A percentile compares a stretch with the other conserved stretches of the same genome.
Evolutionary conservation across 352 stramenopile species (phyloP).

Genomic region (Pythium angustatum): DNA sequence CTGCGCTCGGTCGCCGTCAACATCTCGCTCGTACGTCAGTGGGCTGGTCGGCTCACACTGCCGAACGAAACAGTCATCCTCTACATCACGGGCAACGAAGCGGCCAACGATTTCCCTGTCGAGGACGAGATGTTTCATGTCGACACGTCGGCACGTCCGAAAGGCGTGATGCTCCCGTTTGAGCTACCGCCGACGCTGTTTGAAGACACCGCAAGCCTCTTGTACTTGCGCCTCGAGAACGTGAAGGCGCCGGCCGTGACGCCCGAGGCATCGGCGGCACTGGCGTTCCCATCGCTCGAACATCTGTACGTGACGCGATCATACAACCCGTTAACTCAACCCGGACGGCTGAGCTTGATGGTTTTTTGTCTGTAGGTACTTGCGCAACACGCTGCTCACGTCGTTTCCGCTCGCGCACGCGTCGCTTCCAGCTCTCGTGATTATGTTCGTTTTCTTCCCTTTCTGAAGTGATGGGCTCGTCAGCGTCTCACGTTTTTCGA

Average conservation of each 20-base stretch:
- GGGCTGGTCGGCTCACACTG: not conserved
- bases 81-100: constrained; percentile 21
- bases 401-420: constrained; percentile 13
- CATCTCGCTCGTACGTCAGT: constrained; percentile 5
- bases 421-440: constrained; percentile 1
- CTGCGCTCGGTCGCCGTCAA: constrained; percentile 11
- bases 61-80: not conserved
- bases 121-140: not conserved
- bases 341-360: not conserved
- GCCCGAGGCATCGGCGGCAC: not conserved
- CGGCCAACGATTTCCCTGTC: constrained; percentile 11
- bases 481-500: too few relatives aligned
- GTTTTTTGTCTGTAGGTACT: constrained; percentile 3
- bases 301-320: not conserved
- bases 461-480: too few relatives aligned
- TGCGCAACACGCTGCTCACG: constrained; percentile 23
- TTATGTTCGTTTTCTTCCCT: constrained; percentile 3
- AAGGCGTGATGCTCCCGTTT: constrained; percentile 14
- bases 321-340: not conserved
- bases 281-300: not conserved
- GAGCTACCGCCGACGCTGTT: constrained; percentile 1
- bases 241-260: not conserved
- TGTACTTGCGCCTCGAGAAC: constrained; percentile 11
- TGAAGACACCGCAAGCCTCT: not conserved
- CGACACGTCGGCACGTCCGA: not conserved